Evolutionary conservation across 2,329 filamentous ascomycete species (phyloP), one percentile per base, ranked within the genome.

Genomic region (Dissoconium aciculare): DNA sequence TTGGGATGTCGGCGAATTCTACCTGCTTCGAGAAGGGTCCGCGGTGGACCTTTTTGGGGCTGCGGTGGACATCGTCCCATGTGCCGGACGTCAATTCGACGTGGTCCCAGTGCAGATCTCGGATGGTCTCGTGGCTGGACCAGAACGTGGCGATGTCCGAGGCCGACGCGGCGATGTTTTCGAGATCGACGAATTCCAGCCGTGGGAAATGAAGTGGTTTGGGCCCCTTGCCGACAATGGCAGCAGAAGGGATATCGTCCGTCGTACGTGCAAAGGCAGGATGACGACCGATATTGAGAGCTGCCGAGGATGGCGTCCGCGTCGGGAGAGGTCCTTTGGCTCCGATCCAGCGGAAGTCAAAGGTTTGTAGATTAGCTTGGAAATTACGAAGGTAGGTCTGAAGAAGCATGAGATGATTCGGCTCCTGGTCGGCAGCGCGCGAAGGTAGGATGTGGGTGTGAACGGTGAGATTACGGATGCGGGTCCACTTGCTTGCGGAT

Each of bases 101-200:
- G 39, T 80, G 74, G 49, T 84, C 74, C 52, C 91, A 83, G 51
- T 83, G 75, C 48, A 87, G 82, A 48, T 87, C 78, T 40, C 69
- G 66, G 27, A 91, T 69, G 1, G 72, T 76, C 33, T 62, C 60
- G 55, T 92, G 81, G 9, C 62, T 59, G 29, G 63, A 57, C 35
- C 89, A 74, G 38, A 92, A 71, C 10, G 65, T 62, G 26, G 71
- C 67, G 35, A 91, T 68, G 53, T 89, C 80, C 2, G 64, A 57
- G 5, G 74, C 72, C 39, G 78, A 76, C 64, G 85, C 74, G 17
- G 69, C 63, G 8, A 72, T 67, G 49, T 91, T 91, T 43, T 75
- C 69, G 23, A 91, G 59, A 42, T 75, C 67, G 56, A 91, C 66
- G 44, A 71, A 68, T 21, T 70, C 67, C 37, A 91, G 59, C 41